Conservation (phyloP, 441 rosid species). For the Erodium chrysanthum region DNA sequence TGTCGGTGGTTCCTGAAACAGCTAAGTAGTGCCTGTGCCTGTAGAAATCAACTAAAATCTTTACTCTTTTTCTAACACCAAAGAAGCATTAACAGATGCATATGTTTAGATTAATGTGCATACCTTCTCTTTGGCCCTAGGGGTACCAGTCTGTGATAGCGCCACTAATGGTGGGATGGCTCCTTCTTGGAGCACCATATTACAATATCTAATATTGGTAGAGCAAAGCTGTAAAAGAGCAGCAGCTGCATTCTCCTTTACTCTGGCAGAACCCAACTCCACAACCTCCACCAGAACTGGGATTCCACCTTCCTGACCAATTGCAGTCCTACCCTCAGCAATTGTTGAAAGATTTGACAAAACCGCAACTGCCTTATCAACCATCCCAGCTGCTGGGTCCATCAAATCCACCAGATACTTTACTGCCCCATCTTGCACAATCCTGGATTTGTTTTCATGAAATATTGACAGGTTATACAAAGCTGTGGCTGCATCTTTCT, state of each 20-base stretch:
- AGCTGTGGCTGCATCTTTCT: slow-evolving; percentile 84
- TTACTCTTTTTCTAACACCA: neutral
- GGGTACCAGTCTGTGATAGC: slow-evolving; percentile 67
- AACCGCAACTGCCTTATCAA: slow-evolving; percentile 87
- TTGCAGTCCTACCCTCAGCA: slow-evolving; percentile 59
- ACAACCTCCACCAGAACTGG: slow-evolving; percentile 79
- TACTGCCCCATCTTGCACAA: slow-evolving; percentile 76
- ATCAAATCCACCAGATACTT: slow-evolving; percentile 72
- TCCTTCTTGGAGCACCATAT: slow-evolving; percentile 73
- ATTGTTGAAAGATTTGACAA: slow-evolving; percentile 81
- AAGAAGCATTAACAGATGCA: neutral
- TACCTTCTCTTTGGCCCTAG: slow-evolving; percentile 85
- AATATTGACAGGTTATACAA: slow-evolving; percentile 65
- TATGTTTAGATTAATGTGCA: neutral
- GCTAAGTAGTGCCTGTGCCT: slow-evolving; percentile 79
- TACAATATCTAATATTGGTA: slow-evolving; percentile 43
- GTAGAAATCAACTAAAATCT: slow-evolving; percentile 20
- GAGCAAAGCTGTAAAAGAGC: slow-evolving; percentile 76
- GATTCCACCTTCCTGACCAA: slow-evolving; percentile 71
- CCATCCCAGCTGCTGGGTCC: slow-evolving; percentile 92
- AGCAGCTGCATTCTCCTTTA: slow-evolving; percentile 90
- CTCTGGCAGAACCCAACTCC: slow-evolving; percentile 85
- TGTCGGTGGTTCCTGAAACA: slow-evolving; percentile 73
- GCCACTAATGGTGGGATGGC: slow-evolving; percentile 88
- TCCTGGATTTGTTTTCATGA: slow-evolving; percentile 65